Base-by-base conservation (phyloP, 148 eudicot species). In the Cornus florida region DNA sequence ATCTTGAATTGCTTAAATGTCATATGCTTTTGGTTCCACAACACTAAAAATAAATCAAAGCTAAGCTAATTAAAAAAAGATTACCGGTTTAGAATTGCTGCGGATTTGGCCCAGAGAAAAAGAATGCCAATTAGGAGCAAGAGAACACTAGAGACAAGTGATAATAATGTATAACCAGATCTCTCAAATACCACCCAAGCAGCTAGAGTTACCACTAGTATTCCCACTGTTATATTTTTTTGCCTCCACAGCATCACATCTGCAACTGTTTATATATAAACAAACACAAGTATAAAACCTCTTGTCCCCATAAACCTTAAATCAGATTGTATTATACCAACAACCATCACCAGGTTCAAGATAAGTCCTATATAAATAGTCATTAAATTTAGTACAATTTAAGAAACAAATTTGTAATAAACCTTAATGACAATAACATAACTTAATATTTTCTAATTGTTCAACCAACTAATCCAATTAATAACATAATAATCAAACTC, bases 21-120 rank as follows among this genome's bases (percentile, higher is more conserved):
- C 35, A 6, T 67, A n/a, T 50, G 31, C 32, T 23, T 20, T 33
- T 7, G 1, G 2, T 69, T 6, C 35, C 8, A 11, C 31, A 38
- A 38, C 14, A 56, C 39, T 19, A 14, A 33, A 50, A 66, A 19
- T 0, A 22, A 62, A 33, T 60, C 41, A 7, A 46, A 33, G 33
- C 1, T 32, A 20, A 9, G 35, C 65, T 28, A 50, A 53, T 53
- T 56, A 69, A 46, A 31, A 10, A 73, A 17, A 6, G 23, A 39
- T 14, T 82, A 95, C 98, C 97, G 85, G 84, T 91, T 91, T 17
- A 95, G 85, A 88, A 93, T 87, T 62, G 92, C 86, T 17, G 98
- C 97, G 62, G 98, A 87, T 86, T 95, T 95, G 33, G 98, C 93
- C 98, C 98, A 95, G 23, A 93, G 78, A 75, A 93, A 95, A 1